Evolutionary conservation across 1,284 basidiomycete species (phyloP).

Genomic region (Ceratobasidium sp.): DNA sequence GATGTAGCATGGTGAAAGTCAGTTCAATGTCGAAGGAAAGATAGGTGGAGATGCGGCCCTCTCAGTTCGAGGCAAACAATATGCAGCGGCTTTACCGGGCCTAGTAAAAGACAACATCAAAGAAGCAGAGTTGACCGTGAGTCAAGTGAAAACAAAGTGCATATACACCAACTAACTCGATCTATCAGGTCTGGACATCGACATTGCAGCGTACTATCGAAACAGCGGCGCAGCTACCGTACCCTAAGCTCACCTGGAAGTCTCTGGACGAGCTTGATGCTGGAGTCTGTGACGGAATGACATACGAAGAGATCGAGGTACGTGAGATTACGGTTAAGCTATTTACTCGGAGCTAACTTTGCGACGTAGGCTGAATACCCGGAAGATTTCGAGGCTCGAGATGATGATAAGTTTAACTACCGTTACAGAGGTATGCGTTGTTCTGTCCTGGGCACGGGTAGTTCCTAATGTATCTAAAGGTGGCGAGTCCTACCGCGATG

Average conservation of each 20-base stretch:
- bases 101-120: conserved; percentile 94
- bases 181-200: conserved; percentile 89
- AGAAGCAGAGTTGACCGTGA: conserved; percentile 85
- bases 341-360: not conserved
- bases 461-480: conserved; percentile 56
- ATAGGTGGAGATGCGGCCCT: conserved; percentile 96
- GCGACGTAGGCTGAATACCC: conserved; percentile 86
- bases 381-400: conserved; percentile 98
- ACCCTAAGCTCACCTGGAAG: conserved; percentile 98
- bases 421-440: conserved; percentile 80
- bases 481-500: conserved; percentile 96
- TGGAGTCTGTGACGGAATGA: conserved; percentile 99
- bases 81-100: conserved; percentile 87
- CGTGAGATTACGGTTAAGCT: conserved; percentile 44
- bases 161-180: not conserved
- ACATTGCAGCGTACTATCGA: conserved; percentile 94
- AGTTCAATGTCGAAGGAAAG: conserved; percentile 96
- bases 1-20: conserved; percentile 94
- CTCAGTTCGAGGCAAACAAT: conserved; percentile 86
- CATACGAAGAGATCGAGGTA: conserved; percentile 98
- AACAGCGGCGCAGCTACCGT: conserved; percentile 86
- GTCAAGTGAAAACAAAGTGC: conserved; percentile 53
- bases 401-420: conserved; percentile 99
- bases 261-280: conserved; percentile 98
- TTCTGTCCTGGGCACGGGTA: conserved; percentile 50